Conservation (phyloP, 768 basidiomycete species). For the Termitomyces titanicus region DNA sequence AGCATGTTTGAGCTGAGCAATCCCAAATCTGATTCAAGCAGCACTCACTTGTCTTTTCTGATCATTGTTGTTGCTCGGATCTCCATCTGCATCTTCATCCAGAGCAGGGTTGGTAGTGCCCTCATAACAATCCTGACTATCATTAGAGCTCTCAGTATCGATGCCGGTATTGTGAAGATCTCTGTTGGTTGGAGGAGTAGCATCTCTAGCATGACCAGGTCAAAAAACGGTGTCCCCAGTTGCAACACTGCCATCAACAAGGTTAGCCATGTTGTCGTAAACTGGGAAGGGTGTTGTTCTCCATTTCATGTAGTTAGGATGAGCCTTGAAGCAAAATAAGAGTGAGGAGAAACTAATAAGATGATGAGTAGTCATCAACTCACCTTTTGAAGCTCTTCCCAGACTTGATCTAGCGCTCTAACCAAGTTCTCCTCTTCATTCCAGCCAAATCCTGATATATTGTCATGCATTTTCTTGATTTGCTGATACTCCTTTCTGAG, state of each 20-base stretch:
- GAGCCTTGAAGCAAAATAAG: slow-evolving; percentile 1
- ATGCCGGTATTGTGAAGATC: too few species aligned
- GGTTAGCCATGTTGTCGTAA: slow-evolving; percentile 16
- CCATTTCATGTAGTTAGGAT: slow-evolving; percentile 19
- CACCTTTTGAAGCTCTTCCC: background rate
- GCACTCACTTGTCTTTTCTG: too few species aligned
- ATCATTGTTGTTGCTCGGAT: too few species aligned
- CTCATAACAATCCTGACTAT: too few species aligned
- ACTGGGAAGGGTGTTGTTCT: slow-evolving; percentile 18
- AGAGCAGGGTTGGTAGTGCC: too few species aligned
- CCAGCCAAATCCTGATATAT: slow-evolving; percentile 19
- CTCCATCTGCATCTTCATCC: too few species aligned
- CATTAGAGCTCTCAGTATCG: too few species aligned
- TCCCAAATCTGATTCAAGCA: too few species aligned
- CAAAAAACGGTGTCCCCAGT: slow-evolving; percentile 13
- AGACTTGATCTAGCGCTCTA: slow-evolving; percentile 19
- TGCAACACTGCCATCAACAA: slow-evolving; percentile 13
- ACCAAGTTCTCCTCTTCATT: slow-evolving; percentile 15
- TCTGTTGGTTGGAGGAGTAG: too few species aligned
- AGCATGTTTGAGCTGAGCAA: too few species aligned
- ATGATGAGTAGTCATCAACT: background rate
- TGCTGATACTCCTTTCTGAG: slow-evolving; percentile 12
- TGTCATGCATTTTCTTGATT: slow-evolving; percentile 11
- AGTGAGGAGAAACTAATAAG: background rate
- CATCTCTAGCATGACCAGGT: too few species aligned